A percentile compares a stretch with the other conserved stretches of the same genome.
These are phyloP conservation scores for Scutellaria galericulata DNA, from an alignment of 257 asterid species.

Conservation along the genomic window DNA sequence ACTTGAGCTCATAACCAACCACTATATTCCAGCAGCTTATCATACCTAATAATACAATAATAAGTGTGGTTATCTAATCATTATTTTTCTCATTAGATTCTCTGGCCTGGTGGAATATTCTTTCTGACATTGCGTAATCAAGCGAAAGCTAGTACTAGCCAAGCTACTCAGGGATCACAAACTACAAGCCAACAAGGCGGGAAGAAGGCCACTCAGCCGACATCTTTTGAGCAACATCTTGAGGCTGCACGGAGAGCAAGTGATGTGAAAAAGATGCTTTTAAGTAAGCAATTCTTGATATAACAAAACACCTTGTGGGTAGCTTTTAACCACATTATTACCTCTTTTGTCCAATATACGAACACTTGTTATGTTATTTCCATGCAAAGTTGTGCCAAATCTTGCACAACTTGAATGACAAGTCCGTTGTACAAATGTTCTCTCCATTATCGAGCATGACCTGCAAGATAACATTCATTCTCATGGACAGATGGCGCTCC, in stretches of 20 bases:
- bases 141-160: slow-evolving; percentile 41
- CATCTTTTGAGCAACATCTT: slow-evolving; percentile 83
- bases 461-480: slow-evolving; percentile 1
- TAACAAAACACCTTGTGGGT: too few relatives aligned
- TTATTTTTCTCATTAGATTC: slow-evolving; percentile 53
- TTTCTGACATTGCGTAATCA: slow-evolving; percentile 55
- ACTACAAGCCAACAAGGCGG: slow-evolving; percentile 40
- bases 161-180: slow-evolving; percentile 49
- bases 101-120: slow-evolving; percentile 89
- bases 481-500: slow-evolving; percentile 82
- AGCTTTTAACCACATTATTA: too few relatives aligned
- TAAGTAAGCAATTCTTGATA: slow-evolving; percentile 49
- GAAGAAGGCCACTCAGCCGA: slow-evolving; percentile 48
- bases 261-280: slow-evolving; percentile 77
- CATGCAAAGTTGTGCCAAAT: too few relatives aligned
- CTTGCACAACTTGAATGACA: too few relatives aligned
- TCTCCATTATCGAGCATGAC: too few relatives aligned
- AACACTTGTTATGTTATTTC: too few relatives aligned
- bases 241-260: slow-evolving; percentile 95
- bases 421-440: too few relatives aligned
- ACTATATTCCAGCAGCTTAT: too few relatives aligned
- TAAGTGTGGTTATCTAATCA: slow-evolving; percentile 15
- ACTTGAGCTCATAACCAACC: too few relatives aligned
- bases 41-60: too few relatives aligned
- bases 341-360: too few relatives aligned